Conservation (phyloP, 2,329 filamentous ascomycete species). For the Paecilomyces sp. region DNA sequence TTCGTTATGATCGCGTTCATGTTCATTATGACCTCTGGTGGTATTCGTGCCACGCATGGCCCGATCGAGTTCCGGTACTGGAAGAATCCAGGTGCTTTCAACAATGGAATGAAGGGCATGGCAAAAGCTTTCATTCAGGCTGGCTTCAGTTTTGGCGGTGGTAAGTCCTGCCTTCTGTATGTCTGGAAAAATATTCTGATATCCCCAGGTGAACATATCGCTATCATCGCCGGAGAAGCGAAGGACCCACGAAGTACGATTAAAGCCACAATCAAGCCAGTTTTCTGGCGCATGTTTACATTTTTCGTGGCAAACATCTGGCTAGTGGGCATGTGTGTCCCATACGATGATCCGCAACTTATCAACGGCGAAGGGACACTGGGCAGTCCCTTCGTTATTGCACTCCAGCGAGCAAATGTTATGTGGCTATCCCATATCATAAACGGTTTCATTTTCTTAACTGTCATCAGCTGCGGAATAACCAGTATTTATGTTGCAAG, state of each 20-base stretch:
- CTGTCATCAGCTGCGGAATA: slow-evolving; percentile 26
- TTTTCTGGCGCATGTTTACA: slow-evolving; percentile 28
- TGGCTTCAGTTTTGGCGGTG: slow-evolving; percentile 24
- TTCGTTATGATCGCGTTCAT: slow-evolving; percentile 26
- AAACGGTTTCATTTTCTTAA: slow-evolving; percentile 28
- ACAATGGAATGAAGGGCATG: slow-evolving; percentile 27
- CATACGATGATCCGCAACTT: slow-evolving; percentile 20
- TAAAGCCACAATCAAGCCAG: slow-evolving; percentile 21
- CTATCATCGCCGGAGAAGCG: slow-evolving; percentile 25
- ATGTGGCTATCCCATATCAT: slow-evolving; percentile 21
- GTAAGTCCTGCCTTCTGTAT: slow-evolving; percentile 4
- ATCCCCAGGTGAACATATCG: slow-evolving; percentile 21
- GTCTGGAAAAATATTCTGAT: background rate
- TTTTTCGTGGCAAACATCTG: slow-evolving; percentile 30
- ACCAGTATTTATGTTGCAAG: slow-evolving; percentile 28
- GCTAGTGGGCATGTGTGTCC: slow-evolving; percentile 29
- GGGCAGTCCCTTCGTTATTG: slow-evolving; percentile 24
- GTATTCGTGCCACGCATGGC: slow-evolving; percentile 22
- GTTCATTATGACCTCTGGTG: slow-evolving; percentile 29
- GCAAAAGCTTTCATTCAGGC: slow-evolving; percentile 28
- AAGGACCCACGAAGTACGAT: slow-evolving; percentile 21
- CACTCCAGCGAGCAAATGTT: slow-evolving; percentile 20
- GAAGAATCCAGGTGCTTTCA: slow-evolving; percentile 20
- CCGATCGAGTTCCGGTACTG: slow-evolving; percentile 26
- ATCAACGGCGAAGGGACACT: slow-evolving; percentile 20